A percentile compares a stretch with the other conserved stretches of the same genome.
Conservation (phyloP, 345 rosid species). For the Crucihimalaya himalaica region DNA sequence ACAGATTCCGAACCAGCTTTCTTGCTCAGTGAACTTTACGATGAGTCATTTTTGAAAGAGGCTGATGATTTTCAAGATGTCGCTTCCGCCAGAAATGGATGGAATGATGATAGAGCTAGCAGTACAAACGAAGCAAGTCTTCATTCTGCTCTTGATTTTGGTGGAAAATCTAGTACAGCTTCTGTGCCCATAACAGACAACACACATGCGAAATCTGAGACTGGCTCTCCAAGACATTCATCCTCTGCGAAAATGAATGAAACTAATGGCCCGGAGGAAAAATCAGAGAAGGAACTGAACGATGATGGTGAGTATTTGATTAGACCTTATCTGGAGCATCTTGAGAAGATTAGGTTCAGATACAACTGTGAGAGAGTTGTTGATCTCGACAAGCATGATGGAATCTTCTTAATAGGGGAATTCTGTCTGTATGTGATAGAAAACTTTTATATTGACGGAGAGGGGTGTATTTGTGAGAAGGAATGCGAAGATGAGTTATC, state of each 20-base stretch:
- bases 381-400: conserved; percentile 98
- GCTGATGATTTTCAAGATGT: conserved; percentile 54
- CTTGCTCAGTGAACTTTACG: conserved; percentile 65
- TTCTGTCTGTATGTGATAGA: conserved; percentile 87
- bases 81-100: conserved; percentile 66
- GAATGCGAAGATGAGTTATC: conserved; percentile 96
- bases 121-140: conserved; percentile 94
- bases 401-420: conserved; percentile 94
- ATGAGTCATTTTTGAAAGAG: conserved; percentile 57
- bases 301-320: conserved; percentile 97
- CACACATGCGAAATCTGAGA: conserved; percentile 66
- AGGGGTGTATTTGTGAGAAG: conserved; percentile 93
- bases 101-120: conserved; percentile 88
- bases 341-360: conserved; percentile 84
- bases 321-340: conserved; percentile 95
- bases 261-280: conserved; percentile 59
- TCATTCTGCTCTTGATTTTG: conserved; percentile 93
- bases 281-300: conserved; percentile 79
- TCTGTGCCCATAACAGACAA: conserved; percentile 81
- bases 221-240: conserved; percentile 78
- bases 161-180: conserved; percentile 72
- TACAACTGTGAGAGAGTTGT: conserved; percentile 97
- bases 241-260: conserved; percentile 70
- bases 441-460: conserved; percentile 80
- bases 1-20: conserved; percentile 70